phyloP scores from a whole-genome alignment of 345 rosid genomes.

The Aethionema arabicum region DNA sequence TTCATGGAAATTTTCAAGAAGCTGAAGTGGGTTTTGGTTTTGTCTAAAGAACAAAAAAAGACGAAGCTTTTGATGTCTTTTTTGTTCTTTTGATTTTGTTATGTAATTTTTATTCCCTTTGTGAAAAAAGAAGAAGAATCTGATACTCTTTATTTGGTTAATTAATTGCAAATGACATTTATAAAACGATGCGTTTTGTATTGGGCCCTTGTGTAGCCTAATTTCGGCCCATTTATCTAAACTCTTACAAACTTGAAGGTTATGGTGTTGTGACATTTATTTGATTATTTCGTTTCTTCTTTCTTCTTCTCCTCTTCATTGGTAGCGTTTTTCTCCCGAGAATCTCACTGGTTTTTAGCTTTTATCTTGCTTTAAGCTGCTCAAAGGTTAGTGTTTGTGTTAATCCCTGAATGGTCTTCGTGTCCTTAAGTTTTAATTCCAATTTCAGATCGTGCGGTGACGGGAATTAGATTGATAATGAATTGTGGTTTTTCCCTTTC shows the following conservation, averaged over 20 bases:
- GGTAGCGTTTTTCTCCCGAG: neutral
- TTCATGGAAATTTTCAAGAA: constrained; percentile 12
- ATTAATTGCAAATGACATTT: too few species aligned
- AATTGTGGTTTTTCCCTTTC: neutral
- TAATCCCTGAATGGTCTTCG: neutral
- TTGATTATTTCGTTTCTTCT: neutral
- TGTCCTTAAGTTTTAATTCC: neutral
- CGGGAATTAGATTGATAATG: neutral
- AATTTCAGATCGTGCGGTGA: neutral
- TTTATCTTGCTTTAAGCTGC: constrained; percentile 12
- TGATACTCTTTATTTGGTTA: too few species aligned
- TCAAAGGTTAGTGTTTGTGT: neutral
- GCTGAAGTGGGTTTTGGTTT: constrained; percentile 2
- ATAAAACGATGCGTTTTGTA: too few species aligned
- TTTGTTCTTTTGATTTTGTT: neutral
- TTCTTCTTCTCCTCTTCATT: neutral
- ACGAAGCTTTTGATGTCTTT: neutral
- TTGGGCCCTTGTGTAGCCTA: constrained; percentile 3
- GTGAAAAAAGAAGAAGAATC: too few species aligned
- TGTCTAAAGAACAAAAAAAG: neutral
- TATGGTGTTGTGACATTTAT: neutral
- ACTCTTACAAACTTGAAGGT: neutral
- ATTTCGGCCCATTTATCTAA: constrained; percentile 1
- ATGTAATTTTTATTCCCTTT: too few species aligned
- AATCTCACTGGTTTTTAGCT: constrained; percentile 12